Percentiles rank a stretch among this genome's conserved stretches.
Conservation (phyloP, 345 rosid species). For the Syzygium aqueum region DNA sequence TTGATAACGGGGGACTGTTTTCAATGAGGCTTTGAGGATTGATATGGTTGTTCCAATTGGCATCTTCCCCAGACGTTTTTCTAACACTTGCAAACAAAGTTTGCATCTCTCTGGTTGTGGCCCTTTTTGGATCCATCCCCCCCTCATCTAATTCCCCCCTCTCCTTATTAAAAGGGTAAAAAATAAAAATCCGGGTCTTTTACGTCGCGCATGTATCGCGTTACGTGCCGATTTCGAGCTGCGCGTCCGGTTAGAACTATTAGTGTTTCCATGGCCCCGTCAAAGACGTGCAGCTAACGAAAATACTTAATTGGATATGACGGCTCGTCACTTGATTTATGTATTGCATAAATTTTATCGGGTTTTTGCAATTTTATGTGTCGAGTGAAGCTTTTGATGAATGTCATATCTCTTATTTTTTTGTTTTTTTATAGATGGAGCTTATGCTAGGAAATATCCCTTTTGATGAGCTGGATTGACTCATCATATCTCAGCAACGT, state of each 20-base stretch:
- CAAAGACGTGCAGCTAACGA: accelerated
- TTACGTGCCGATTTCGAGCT: accelerated
- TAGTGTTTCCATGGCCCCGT: not conserved
- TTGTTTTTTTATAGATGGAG: not conserved
- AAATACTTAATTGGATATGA: not conserved
- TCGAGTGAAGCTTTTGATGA: not conserved
- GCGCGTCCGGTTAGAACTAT: accelerated
- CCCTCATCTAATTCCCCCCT: not conserved
- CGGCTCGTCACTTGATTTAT: not conserved
- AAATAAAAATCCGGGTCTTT: not conserved
- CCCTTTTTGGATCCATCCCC: not conserved
- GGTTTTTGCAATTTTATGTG: not conserved
- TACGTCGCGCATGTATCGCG: accelerated
- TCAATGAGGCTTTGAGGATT: not conserved
- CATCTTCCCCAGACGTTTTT: not conserved
- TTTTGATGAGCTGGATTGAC: not conserved
- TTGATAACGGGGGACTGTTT: not conserved
- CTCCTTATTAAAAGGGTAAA: not conserved
- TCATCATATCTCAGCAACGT: not conserved
- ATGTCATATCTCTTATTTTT: accelerated
- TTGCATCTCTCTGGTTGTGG: not conserved
- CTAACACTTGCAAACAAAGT: not conserved
- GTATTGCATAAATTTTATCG: not conserved
- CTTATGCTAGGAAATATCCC: not conserved
- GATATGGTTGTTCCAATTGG: not conserved